Evolutionary conservation across 2,329 filamentous ascomycete species (phyloP).

Genomic region (Sporothrix phasma): DNA sequence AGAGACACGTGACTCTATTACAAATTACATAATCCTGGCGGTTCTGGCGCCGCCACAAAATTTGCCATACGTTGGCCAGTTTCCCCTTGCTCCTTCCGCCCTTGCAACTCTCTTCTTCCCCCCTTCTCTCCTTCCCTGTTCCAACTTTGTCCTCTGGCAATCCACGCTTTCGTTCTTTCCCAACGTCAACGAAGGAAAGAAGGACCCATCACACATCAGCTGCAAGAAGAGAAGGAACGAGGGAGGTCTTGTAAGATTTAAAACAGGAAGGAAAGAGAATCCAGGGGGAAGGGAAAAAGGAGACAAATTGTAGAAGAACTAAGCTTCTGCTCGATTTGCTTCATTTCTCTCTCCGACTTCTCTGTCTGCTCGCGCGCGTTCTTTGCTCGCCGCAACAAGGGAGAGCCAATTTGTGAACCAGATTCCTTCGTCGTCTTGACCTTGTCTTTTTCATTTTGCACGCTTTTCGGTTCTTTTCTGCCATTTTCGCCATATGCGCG

Average conservation of each 20-base stretch:
- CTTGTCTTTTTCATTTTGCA: not conserved
- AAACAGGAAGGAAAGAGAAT: not conserved
- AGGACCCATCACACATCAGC: not conserved
- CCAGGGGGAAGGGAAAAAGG: not conserved
- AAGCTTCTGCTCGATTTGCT: not conserved
- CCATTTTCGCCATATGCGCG: not conserved
- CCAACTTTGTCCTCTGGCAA: not conserved
- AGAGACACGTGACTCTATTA: not conserved
- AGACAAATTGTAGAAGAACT: not conserved
- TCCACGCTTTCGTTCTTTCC: not conserved
- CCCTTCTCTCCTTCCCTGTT: not conserved
- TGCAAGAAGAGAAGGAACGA: constrained; percentile 4
- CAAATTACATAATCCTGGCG: not conserved
- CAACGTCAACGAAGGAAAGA: constrained; percentile 3
- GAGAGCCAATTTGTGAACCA: not conserved
- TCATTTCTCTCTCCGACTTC: not conserved
- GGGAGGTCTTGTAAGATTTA: constrained; percentile 8
- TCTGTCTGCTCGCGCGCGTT: not conserved
- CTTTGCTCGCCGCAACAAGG: not conserved
- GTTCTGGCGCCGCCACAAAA: not conserved
- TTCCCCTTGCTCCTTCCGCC: not conserved
- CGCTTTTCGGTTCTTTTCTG: not conserved
- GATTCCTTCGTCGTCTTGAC: not conserved
- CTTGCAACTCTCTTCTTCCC: not conserved
- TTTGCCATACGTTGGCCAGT: constrained; percentile 3